phyloP scores from a whole-genome alignment of 2,329 filamentous ascomycete species.

The Penicillium occitanis region DNA sequence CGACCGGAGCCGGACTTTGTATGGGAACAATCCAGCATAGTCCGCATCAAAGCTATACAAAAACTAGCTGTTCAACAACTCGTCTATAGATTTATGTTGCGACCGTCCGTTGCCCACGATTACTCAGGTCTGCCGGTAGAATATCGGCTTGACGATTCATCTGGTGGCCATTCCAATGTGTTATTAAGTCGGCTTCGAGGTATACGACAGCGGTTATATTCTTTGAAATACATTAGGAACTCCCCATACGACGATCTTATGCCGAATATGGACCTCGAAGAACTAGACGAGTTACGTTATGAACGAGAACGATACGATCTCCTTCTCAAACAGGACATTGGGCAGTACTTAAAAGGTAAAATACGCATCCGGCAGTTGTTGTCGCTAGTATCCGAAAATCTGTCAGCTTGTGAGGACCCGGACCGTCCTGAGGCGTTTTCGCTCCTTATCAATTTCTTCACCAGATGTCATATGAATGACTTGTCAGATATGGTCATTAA shows the following conservation, averaged over 20 bases:
- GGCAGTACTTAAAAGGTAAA: constrained; percentile 30
- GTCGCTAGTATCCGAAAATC: constrained; percentile 36
- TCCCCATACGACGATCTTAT: constrained; percentile 35
- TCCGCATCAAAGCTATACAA: constrained; percentile 40
- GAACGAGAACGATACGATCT: constrained; percentile 29
- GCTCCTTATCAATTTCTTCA: constrained; percentile 40
- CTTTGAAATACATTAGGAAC: constrained; percentile 30
- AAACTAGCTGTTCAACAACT: constrained; percentile 42
- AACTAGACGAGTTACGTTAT: constrained; percentile 26
- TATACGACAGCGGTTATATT: constrained; percentile 34
- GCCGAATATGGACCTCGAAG: constrained; percentile 19
- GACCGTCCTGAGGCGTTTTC: constrained; percentile 36
- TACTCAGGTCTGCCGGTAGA: constrained; percentile 38
- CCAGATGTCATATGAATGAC: constrained; percentile 41
- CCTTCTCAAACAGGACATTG: constrained; percentile 32
- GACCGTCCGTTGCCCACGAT: constrained; percentile 40
- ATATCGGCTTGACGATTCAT: constrained; percentile 33
- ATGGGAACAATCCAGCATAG: constrained; percentile 33
- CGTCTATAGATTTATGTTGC: constrained; percentile 40
- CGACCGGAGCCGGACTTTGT: constrained; percentile 17
- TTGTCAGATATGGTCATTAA: constrained; percentile 40
- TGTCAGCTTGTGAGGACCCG: constrained; percentile 38
- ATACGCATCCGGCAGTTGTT: constrained; percentile 40
- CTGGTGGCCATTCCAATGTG: constrained; percentile 32
- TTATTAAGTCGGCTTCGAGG: constrained; percentile 37